Evolutionary conservation across 495 filamentous ascomycete genomes (phyloP), one percentile per base, ranked within the genome.

Genomic region (Penicillium simplicissimum): DNA sequence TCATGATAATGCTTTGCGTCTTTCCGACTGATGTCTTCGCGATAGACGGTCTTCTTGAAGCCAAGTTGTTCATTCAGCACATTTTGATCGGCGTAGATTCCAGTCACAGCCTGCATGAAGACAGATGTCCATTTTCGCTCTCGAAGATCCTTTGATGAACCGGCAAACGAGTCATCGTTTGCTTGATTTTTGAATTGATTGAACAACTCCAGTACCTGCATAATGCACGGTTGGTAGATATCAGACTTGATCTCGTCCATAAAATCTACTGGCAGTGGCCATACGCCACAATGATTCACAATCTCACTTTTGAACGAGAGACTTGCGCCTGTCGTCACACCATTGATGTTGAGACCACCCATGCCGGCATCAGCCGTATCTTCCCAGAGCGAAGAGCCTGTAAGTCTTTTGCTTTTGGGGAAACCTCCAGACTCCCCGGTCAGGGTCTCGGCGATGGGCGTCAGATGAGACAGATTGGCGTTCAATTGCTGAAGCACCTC

Each of bases 161-260:
- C 19, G 9, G 42, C 9, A 2, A 4, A 4, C 19, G 17, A 23
- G 19, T 62, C 52, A 14, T 64, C 54, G 10, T 71, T 73, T 13
- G 72, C 60, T 35, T 65, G 52, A 48, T 65, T 54, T 15, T 71
- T 74, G n/a, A 74, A 61, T 38, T 66, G 52, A 51, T 79, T 80
- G 61, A 79, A 77, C 37, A 72, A 57, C 1, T 76, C 68, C 15
- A 79, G 56, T 8, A 80, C 61, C 38, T 78, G 77, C 55, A 75
- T 69, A 2, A 79, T 64, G 55, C 77, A 80, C 3, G 77, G 77
- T 55, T 80, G 77, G 33, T 80, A 80, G 23, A 74, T 73, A 14
- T 75, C 63, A 10, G 69, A 49, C 15, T 69, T 63, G 23, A 69
- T 63, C 57, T 80, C 77, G 11, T 69, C 67, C 56, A 75, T 70